Evolutionary conservation across 139 green algal species (phyloP).

Genomic region (Coelastrella sp.): DNA sequence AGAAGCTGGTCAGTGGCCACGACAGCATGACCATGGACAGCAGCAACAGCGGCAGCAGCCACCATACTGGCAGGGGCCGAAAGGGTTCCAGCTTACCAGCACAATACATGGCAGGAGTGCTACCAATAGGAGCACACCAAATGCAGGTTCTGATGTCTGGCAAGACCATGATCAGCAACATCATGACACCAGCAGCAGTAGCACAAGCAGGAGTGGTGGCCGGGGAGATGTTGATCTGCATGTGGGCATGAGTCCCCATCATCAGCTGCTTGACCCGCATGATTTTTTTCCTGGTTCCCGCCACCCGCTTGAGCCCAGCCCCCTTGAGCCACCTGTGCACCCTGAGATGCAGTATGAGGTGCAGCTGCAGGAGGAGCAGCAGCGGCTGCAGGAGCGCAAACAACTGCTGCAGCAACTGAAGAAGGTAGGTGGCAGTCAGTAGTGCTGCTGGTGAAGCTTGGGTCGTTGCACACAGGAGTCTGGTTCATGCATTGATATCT

Average conservation of each 20-base stretch:
- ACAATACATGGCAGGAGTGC: neutral
- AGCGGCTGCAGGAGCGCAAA: neutral
- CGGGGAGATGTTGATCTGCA: neutral
- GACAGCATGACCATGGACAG: no score
- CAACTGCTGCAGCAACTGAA: neutral
- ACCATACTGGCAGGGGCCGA: neutral
- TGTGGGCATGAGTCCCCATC: neutral
- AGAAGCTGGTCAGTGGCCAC: no score
- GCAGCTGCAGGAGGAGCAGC: neutral
- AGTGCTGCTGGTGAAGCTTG: neutral
- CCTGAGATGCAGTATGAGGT: neutral
- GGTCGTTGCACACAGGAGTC: neutral
- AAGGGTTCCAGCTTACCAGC: neutral
- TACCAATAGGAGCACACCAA: neutral
- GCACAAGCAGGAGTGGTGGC: no score
- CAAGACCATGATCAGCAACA: neutral
- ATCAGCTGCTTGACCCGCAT: neutral
- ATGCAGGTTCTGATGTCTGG: neutral
- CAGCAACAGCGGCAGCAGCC: no score
- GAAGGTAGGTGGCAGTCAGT: no score
- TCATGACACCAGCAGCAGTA: neutral
- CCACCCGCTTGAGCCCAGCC: constrained; percentile 10
- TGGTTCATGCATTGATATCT: neutral
- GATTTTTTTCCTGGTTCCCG: neutral
- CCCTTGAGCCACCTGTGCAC: neutral